These are phyloP conservation scores for Besnoitia besnoiti DNA, from an alignment of 169 alveolate species.

Conservation along the genomic window DNA sequence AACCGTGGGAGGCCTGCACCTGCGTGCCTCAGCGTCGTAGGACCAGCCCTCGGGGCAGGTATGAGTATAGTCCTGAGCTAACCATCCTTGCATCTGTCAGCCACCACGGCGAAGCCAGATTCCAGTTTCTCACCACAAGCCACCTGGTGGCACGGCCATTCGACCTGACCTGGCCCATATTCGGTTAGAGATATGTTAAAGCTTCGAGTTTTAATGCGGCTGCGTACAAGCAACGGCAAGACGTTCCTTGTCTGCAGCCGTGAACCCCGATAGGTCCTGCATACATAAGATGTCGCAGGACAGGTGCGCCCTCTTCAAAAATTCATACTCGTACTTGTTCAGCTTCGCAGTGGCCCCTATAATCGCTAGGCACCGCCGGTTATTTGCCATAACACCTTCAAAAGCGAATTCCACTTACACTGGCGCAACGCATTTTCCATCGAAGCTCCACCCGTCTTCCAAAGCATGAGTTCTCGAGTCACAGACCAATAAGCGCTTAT, in stretches of 20 bases:
- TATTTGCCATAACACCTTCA: no score
- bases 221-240: slow-evolving; percentile 41
- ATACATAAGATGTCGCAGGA: not conserved
- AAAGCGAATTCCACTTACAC: slow-evolving; percentile 25
- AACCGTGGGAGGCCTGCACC: slow-evolving; percentile 55
- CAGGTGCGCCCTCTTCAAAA: not conserved
- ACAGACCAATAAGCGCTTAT: not conserved
- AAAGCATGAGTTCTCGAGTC: not conserved
- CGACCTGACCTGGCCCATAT: slow-evolving; percentile 39
- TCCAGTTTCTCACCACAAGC: slow-evolving; percentile 38
- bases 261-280: slow-evolving; percentile 51
- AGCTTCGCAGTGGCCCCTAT: slow-evolving; percentile 54
- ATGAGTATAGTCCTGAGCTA: slow-evolving; percentile 44
- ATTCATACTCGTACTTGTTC: not conserved
- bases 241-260: slow-evolving; percentile 36
- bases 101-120: not conserved
- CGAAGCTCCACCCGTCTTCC: slow-evolving; percentile 44
- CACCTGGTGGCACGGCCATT: slow-evolving; percentile 57
- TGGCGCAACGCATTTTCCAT: slow-evolving; percentile 60
- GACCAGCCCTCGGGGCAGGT: slow-evolving; percentile 52
- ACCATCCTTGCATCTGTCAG: not conserved
- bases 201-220: not conserved
- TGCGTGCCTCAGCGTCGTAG: slow-evolving; percentile 14
- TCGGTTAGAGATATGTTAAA: not conserved
- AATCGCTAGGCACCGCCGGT: slow-evolving; percentile 24